Base-by-base conservation (phyloP, 805 yeast species). In the Barnettozyma wickerhamii region DNA sequence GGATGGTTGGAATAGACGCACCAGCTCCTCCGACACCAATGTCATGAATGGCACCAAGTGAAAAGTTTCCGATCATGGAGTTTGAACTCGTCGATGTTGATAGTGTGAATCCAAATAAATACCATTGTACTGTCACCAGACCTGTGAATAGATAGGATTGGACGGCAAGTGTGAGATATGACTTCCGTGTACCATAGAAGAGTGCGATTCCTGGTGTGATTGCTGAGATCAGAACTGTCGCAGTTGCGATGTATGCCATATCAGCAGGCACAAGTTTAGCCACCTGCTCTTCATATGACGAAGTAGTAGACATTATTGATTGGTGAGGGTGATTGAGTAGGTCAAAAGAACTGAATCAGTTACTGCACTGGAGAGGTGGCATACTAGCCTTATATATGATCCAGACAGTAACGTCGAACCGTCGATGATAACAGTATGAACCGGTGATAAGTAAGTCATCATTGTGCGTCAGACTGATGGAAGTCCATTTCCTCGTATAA, bases 171-270 rank as follows among this genome's bases (percentile, higher is more conserved):
- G 91, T 80, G 35, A 89, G 66, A 1, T 50, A 95, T 91, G 35
- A 86, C 79, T 62, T 89, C 85, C 88, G 71, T 10, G 97, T 97
- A 20, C 95, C 84, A 59, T 91, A 91, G 36, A 91, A 72, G 52
- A 90, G 82, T 3, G 95, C 96, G 53, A 91, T 79, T 19, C 97
- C 98, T 12, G 96, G 96, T 14, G 91, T 78, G 95, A 91, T 91
- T 49, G 89, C 70, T 64, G 89, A 74, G 38, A 90, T 48, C n/a
- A 53, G 46, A 23, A 56, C 41, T 6, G 58, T 54, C 24, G 55
- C 58, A 44, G 49, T 43, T 17, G 59, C 58, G 28, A 73, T 65
- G 42, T 71, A 74, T 7, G 67, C 77, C 75, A 74, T 72, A 49
- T 74, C 79, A 6, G 70, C 66, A 1, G 70, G 51, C 26, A 48